Evolutionary conservation across 768 basidiomycete genomes (phyloP).

Genomic region (Melanogaster broomeanus): DNA sequence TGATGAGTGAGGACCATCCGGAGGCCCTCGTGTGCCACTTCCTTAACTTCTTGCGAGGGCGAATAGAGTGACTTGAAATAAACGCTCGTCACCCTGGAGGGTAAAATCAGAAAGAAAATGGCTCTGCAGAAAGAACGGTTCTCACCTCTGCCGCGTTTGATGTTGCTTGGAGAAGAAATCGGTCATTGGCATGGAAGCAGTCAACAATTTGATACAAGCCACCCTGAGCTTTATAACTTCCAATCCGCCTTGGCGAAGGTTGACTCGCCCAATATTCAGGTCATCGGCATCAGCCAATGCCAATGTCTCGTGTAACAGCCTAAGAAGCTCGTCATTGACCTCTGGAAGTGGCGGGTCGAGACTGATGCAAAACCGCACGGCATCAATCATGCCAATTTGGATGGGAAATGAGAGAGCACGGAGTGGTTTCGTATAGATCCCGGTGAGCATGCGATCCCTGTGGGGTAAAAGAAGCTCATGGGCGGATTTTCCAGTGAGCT

Average conservation of each 20-base stretch:
- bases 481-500: constrained; percentile 68
- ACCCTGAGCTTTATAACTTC: constrained; percentile 91
- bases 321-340: constrained; percentile 87
- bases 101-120: constrained; percentile 1
- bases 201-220: constrained; percentile 89
- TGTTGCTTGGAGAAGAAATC: constrained; percentile 89
- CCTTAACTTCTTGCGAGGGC: constrained; percentile 85
- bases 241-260: constrained; percentile 71
- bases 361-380: constrained; percentile 90
- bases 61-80: constrained; percentile 99
- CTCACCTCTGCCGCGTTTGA: constrained; percentile 82
- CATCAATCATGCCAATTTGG: constrained; percentile 98
- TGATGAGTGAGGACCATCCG: constrained; percentile 88
- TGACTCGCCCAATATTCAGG: constrained; percentile 71
- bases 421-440: constrained; percentile 95
- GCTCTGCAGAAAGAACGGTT: not conserved
- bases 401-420: constrained; percentile 92
- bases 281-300: constrained; percentile 97
- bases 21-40: constrained; percentile 92
- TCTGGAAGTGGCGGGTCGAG: constrained; percentile 89
- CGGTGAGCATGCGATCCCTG: constrained; percentile 83
- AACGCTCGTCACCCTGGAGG: constrained; percentile 80
- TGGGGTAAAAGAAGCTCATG: constrained; percentile 82
- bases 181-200: constrained; percentile 91
- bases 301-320: constrained; percentile 89